phyloP scores from a whole-genome alignment of 805 yeast species.

The Blastobotrys attinorum region DNA sequence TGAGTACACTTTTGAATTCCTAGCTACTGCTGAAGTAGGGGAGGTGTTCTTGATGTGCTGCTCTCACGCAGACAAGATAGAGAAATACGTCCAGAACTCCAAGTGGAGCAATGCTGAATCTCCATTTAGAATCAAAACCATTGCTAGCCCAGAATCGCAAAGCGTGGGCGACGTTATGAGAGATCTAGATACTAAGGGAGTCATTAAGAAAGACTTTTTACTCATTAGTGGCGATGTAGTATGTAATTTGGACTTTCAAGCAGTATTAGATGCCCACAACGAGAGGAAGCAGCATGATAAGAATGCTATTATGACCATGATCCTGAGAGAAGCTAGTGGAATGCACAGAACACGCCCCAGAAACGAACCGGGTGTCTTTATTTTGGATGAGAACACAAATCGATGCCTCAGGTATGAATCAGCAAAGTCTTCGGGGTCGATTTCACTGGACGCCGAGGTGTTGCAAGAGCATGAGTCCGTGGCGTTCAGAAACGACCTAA shows the following conservation, averaged over 20 bases:
- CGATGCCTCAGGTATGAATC: constrained; percentile 81
- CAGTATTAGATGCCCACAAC: constrained; percentile 66
- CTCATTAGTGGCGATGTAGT: constrained; percentile 91
- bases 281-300: constrained; percentile 64
- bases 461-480: constrained; percentile 57
- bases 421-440: constrained; percentile 48
- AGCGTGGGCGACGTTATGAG: constrained; percentile 98
- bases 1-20: constrained; percentile 89
- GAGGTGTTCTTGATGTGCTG: constrained; percentile 89
- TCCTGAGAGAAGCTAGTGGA: constrained; percentile 75
- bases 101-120: constrained; percentile 43
- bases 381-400: constrained; percentile 63
- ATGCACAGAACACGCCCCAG: constrained; percentile 77
- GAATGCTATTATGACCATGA: constrained; percentile 93
- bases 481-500: constrained; percentile 79
- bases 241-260: constrained; percentile 76
- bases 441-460: constrained; percentile 76
- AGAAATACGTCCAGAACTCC: constrained; percentile 58
- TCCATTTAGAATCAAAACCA: constrained; percentile 73
- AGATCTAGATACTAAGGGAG: constrained; percentile 84
- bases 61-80: constrained; percentile 83
- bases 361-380: constrained; percentile 75
- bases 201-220: constrained; percentile 83
- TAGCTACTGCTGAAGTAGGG: constrained; percentile 82
- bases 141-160: constrained; percentile 76